Base-by-base conservation (phyloP, 129 eudicot species). In the Logfia minima region DNA sequence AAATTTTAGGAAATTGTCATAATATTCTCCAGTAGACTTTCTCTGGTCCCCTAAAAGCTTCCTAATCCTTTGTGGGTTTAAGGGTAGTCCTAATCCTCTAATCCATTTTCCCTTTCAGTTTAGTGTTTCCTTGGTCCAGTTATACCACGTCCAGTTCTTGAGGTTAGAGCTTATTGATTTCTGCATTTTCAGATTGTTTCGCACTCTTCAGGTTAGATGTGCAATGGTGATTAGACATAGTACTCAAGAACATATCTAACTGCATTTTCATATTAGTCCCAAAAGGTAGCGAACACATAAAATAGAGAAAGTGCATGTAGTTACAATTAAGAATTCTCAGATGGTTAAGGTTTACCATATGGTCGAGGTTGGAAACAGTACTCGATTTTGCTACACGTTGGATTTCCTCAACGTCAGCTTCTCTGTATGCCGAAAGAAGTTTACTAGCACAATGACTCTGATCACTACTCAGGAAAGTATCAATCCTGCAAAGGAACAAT, bases 381-480 rank as follows among this genome's bases (percentile, higher is more conserved):
- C 97, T 89, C 7, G 96, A 93, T 68, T 90, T 88, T 60, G 96
- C 87, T 58, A 85, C 89, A 21, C 84, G 88, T 83, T 91, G 83
- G 67, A 93, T 86, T 71, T 90, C 98, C 80, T 93, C 97, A 81
- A 80, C 85, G 71, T 90, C 96, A 22, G 97, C 97, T 52, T 89
- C 96, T 63, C 84, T 84, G 77, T 93, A 93, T 71, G 98, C 98
- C 71, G 98, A 88, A 79, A 93, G 85, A 83, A 93, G 98, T 86
- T 84, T 87, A 87, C 88, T 87, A 22, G 98, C 97, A 86, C 87
- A 84, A 73, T 93, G 98, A 76, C 82, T 72, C 80, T 93, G 98
- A 79, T 93, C 98, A 69, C 98, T 93, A 75, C 85, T 89, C 84
- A 90, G 70, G 80, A 93, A 93, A 55, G 93, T 88, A 65, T 87